Evolutionary conservation across 2,329 filamentous ascomycete genomes (phyloP), one percentile per base, ranked within the genome.

Genomic region (Calonectria pseudoturangicola): DNA sequence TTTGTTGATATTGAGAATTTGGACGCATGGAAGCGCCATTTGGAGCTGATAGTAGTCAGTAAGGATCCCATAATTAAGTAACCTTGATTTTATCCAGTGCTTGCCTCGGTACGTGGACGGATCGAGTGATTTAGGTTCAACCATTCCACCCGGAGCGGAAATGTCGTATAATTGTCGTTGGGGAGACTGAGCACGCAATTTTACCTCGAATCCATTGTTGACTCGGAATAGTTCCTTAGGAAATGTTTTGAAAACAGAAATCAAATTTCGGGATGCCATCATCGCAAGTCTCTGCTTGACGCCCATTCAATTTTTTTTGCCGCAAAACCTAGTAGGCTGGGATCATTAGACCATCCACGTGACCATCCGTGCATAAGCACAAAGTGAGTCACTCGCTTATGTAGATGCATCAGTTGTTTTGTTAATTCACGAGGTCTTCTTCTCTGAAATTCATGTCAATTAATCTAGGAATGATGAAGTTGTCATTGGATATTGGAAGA

Each of bases 11-110:
- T 18, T 51, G 72, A 3, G 75, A 76, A 33, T 73, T 71, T 0
- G 75, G 74, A 18, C 74, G 67, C 74, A 79, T 70, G 2, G 75
- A 78, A 18, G 74, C 76, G 12, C 77, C 77, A 50, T 79, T 79
- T 5, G 77, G 77, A 4, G 76, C 77, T 78, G 13, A 9, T 9
- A 27, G 2, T 9, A 15, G n/a, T 41, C 36, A 41, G 33, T 7
- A 9, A 39, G 13, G 30, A 7, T 21, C 6, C 4, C 0, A 30
- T 60, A 10, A 12, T 21, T 3, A 45, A 39, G 4, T 8, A 7
- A 8, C 4, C 2, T 10, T 13, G 6, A 21, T 27, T 16, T 10
- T 8, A 13, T 50, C 25, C 13, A 2, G 21, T 45, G 2, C 16
- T 50, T 16, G 65, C 71, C 62, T 64, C 21, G 21, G 27, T 73